A percentile compares a stretch with the other conserved stretches of the same genome.
These are phyloP conservation scores for Trichocladium uniseriatum DNA, from an alignment of 495 filamentous ascomycete genomes.

Conservation along the genomic window DNA sequence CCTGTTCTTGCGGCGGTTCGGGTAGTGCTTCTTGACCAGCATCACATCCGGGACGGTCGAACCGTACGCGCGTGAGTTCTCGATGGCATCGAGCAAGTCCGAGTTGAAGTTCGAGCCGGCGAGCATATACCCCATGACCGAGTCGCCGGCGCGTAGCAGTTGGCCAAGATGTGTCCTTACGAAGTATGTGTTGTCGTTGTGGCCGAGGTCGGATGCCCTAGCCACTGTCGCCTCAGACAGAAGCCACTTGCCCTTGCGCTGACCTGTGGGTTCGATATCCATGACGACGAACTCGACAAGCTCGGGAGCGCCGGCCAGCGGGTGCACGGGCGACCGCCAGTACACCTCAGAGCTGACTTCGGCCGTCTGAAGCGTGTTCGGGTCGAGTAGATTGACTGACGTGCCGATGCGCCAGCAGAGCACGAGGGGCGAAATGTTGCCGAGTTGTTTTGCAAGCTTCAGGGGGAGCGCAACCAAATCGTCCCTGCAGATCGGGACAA, in stretches of 20 bases:
- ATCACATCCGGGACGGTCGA: conserved; percentile 83
- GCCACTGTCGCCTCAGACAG: conserved; percentile 83
- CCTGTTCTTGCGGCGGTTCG: conserved; percentile 72
- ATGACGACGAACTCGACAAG: conserved; percentile 89
- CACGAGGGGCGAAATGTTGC: conserved; percentile 59
- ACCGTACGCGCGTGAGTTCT: conserved; percentile 56
- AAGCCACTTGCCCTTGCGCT: conserved; percentile 67
- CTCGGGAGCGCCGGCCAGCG: conserved; percentile 74
- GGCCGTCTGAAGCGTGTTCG: conserved; percentile 79
- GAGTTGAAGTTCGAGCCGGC: conserved; percentile 89
- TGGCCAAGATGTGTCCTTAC: conserved; percentile 82
- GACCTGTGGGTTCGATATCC: conserved; percentile 78
- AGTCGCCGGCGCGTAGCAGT: conserved; percentile 81
- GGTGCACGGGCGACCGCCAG: conserved; percentile 79
- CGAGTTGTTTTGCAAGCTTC: conserved; percentile 71
- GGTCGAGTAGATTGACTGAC: conserved; percentile 79
- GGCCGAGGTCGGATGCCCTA: conserved; percentile 77
- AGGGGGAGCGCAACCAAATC: conserved; percentile 88
- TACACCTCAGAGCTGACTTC: conserved; percentile 73
- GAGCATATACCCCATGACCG: conserved; percentile 83
- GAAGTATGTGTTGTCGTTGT: conserved; percentile 78
- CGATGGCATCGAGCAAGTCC: conserved; percentile 66
- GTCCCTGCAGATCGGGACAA: conserved; percentile 93
- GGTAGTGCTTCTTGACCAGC: conserved; percentile 92
- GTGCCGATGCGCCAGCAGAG: conserved; percentile 88